These are phyloP conservation scores for Claviceps sp. DNA, from an alignment of 2,329 filamentous ascomycete genomes.

Conservation along the genomic window DNA sequence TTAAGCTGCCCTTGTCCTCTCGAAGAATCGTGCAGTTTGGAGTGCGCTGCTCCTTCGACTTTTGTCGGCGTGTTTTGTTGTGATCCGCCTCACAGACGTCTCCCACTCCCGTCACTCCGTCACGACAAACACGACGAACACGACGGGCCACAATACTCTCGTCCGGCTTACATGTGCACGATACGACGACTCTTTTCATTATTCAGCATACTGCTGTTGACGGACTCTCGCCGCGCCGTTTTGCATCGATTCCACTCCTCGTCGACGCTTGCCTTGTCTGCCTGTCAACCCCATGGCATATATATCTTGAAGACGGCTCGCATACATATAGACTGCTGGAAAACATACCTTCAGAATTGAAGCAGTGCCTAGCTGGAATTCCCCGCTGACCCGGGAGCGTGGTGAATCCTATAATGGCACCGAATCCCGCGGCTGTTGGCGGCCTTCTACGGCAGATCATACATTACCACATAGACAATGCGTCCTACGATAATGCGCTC, in stretches of 20 bases:
- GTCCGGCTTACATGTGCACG: not conserved
- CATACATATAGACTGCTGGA: not conserved
- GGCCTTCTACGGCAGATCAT: slow-evolving; percentile 45
- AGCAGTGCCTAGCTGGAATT: not conserved
- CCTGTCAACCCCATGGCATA: slow-evolving; percentile 1
- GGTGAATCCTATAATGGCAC: slow-evolving; percentile 33
- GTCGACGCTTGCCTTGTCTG: not conserved
- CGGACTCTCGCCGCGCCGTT: not conserved
- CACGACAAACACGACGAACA: not conserved
- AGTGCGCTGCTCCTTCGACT: not conserved
- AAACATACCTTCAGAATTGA: not conserved
- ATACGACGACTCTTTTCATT: not conserved
- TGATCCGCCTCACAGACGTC: not conserved
- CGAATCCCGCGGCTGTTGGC: slow-evolving; percentile 34
- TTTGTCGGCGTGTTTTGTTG: not conserved
- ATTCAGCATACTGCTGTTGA: not conserved
- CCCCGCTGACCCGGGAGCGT: slow-evolving; percentile 1
- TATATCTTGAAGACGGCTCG: slow-evolving; percentile 1
- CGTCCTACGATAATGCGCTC: slow-evolving; percentile 75
- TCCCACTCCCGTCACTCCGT: no score
- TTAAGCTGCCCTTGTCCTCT: not conserved
- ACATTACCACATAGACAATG: slow-evolving; percentile 72
- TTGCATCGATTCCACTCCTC: not conserved
- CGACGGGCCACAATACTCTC: not conserved
- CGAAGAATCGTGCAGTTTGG: not conserved